A percentile compares a stretch with the other conserved stretches of the same genome.
Conservation (phyloP, 768 basidiomycete genomes). For the Leccinum variicolor region DNA sequence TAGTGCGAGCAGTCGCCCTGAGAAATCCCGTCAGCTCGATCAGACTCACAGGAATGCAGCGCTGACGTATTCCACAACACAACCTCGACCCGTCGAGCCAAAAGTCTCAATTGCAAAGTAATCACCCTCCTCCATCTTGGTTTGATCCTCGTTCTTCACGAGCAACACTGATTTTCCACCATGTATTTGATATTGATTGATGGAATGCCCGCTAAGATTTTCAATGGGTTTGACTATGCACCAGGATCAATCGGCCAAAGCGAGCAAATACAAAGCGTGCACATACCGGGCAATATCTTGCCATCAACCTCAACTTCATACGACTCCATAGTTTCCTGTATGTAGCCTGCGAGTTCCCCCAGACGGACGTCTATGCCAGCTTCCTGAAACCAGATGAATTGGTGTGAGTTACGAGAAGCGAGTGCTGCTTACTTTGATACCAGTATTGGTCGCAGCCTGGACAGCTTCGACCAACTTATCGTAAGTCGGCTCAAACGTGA, state of each 20-base stretch:
- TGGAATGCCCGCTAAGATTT: slow-evolving; percentile 94
- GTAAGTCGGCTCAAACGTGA: slow-evolving; percentile 86
- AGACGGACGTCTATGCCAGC: slow-evolving; percentile 94
- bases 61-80: slow-evolving; percentile 74
- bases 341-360: slow-evolving; percentile 86
- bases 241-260: neutral
- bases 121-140: slow-evolving; percentile 99
- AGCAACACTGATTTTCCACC: slow-evolving; percentile 91
- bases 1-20: slow-evolving; percentile 96
- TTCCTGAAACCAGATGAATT: slow-evolving; percentile 50
- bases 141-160: slow-evolving; percentile 84
- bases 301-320: slow-evolving; percentile 95
- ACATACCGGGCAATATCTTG: slow-evolving; percentile 72
- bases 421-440: slow-evolving; percentile 62
- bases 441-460: slow-evolving; percentile 91
- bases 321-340: slow-evolving; percentile 99
- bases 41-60: slow-evolving; percentile 11
- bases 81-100: slow-evolving; percentile 91
- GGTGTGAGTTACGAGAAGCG: neutral
- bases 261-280: neutral
- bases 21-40: neutral
- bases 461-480: slow-evolving; percentile 88
- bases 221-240: slow-evolving; percentile 85
- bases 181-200: slow-evolving; percentile 88
- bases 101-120: slow-evolving; percentile 99